Percentiles rank a stretch among this genome's conserved stretches.
These are phyloP conservation scores for Metschnikowia bowlesiae DNA, from an alignment of 805 yeast genomes.

Conservation along the genomic window DNA sequence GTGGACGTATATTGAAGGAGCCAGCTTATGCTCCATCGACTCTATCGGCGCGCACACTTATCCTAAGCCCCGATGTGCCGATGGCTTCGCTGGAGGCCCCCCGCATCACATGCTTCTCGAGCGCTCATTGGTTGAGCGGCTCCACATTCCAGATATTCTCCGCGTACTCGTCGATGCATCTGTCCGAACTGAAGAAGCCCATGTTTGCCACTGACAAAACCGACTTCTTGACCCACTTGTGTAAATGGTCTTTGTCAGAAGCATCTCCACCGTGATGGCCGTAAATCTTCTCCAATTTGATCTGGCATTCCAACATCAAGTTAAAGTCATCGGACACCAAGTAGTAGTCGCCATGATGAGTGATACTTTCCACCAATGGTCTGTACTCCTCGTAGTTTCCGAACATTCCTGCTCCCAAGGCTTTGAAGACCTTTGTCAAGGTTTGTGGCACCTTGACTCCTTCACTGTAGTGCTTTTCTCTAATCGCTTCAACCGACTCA, in stretches of 20 bases:
- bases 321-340: constrained; percentile 87
- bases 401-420: constrained; percentile 65
- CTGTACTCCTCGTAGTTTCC: constrained; percentile 67
- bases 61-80: no score
- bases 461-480: constrained; percentile 67
- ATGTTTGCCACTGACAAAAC: constrained; percentile 81
- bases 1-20: background rate
- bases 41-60: background rate
- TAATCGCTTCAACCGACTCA: constrained; percentile 81
- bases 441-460: constrained; percentile 57
- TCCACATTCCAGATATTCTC: constrained; percentile 91
- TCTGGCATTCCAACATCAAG: constrained; percentile 78
- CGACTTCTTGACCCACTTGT: constrained; percentile 70
- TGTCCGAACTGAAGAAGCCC: constrained; percentile 89
- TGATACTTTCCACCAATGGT: constrained; percentile 64
- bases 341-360: constrained; percentile 76
- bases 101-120: no score
- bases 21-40: background rate
- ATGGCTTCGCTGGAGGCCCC: no score
- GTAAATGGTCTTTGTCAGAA: constrained; percentile 47
- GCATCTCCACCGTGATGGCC: constrained; percentile 42
- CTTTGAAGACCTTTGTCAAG: constrained; percentile 57
- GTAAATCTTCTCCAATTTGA: constrained; percentile 67
- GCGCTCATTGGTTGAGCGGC: constrained; percentile 39
- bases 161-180: constrained; percentile 90